Evolutionary conservation across 768 basidiomycete genomes (phyloP).

Genomic region (Tephrocybe rancida): DNA sequence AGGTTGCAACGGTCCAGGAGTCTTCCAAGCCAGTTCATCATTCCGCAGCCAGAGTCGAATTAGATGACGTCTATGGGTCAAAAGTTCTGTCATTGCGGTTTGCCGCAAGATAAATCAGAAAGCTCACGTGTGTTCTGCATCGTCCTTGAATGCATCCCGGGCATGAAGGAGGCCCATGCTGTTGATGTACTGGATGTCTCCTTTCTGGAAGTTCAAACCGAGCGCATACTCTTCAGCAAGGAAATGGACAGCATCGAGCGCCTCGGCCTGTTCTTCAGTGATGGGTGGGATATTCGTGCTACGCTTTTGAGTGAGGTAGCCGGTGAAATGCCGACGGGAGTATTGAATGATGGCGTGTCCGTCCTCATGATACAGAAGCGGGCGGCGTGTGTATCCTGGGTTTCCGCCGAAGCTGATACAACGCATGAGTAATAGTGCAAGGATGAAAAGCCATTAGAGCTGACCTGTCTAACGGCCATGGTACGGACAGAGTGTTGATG

Average conservation of each 20-base stretch:
- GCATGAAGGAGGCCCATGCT: slow-evolving; percentile 46
- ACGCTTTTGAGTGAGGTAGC: slow-evolving; percentile 37
- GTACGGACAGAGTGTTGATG: slow-evolving; percentile 39
- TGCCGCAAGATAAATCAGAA: neutral
- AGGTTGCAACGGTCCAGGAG: slow-evolving; percentile 37
- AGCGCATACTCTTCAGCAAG: slow-evolving; percentile 44
- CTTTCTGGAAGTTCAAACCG: slow-evolving; percentile 47
- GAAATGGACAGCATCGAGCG: slow-evolving; percentile 47
- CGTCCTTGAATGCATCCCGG: slow-evolving; percentile 44
- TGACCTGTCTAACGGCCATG: slow-evolving; percentile 47
- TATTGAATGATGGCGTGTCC: slow-evolving; percentile 46
- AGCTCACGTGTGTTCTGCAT: slow-evolving; percentile 42
- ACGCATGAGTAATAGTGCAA: neutral
- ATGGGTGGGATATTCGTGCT: slow-evolving; percentile 44
- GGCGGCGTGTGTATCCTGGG: slow-evolving; percentile 37
- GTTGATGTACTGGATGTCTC: slow-evolving; percentile 53
- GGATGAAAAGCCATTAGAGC: neutral
- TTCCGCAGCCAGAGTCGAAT: slow-evolving; percentile 49
- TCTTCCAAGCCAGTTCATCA: slow-evolving; percentile 47
- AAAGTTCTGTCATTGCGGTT: neutral
- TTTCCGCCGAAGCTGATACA: slow-evolving; percentile 36
- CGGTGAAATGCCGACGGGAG: slow-evolving; percentile 46
- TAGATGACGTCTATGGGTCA: slow-evolving; percentile 40
- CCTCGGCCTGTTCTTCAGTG: slow-evolving; percentile 51
- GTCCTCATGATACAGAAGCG: slow-evolving; percentile 42